A percentile compares a stretch with the other conserved stretches of the same genome.
Conservation (phyloP, 2,329 filamentous ascomycete species). For the Lizonia empirigonia region DNA sequence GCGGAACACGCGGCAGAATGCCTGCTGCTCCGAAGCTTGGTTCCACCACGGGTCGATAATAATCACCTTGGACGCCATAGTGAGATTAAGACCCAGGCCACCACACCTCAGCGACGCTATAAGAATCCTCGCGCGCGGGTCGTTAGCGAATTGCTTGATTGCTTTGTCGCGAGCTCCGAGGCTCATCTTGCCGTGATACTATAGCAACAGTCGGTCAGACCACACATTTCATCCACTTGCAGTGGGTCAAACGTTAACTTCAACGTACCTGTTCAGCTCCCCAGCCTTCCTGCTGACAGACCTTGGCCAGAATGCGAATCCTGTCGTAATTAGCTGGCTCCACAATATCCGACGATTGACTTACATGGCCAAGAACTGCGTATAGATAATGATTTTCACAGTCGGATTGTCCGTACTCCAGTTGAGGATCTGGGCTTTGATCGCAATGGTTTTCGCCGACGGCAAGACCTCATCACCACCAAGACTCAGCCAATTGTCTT, state of each 20-base stretch:
- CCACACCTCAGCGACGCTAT: conserved; percentile 64
- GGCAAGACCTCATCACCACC: conserved; percentile 48
- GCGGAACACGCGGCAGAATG: conserved; percentile 66
- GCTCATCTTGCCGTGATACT: conserved; percentile 58
- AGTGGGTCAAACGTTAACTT: too few relatives aligned
- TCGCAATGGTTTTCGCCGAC: conserved; percentile 53
- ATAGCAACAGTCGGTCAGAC: too few relatives aligned
- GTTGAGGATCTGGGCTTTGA: conserved; percentile 54
- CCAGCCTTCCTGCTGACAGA: conserved; percentile 61
- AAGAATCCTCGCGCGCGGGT: conserved; percentile 53
- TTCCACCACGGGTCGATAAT: conserved; percentile 66
- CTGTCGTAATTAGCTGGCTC: conserved; percentile 21
- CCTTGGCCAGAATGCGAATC: conserved; percentile 56
- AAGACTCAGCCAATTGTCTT: conserved; percentile 48
- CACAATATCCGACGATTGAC: neutral
- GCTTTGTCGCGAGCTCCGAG: conserved; percentile 53
- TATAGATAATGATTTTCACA: conserved; percentile 66
- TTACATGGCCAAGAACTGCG: conserved; percentile 61
- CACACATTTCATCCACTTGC: too few relatives aligned
- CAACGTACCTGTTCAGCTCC: conserved; percentile 46
- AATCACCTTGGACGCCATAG: conserved; percentile 59
- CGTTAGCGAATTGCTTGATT: conserved; percentile 54
- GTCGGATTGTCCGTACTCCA: conserved; percentile 53
- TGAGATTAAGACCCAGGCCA: conserved; percentile 64
- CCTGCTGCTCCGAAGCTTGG: conserved; percentile 64